Base-by-base conservation (phyloP, 2,329 filamentous ascomycete genomes). In the Verticillium klebahnii region DNA sequence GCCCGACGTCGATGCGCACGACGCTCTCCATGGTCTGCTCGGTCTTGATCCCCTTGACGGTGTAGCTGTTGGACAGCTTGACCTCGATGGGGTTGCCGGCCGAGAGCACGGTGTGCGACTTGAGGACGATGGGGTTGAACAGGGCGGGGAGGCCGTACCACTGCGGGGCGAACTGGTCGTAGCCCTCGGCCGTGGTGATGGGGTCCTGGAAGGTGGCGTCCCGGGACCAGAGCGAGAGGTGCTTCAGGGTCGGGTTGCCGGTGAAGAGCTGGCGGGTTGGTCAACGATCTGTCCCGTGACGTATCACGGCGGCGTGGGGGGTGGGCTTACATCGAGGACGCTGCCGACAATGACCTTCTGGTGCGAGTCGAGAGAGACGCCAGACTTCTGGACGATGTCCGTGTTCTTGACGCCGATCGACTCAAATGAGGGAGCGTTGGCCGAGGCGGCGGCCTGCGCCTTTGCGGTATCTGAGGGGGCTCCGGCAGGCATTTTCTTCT, bases 81-180 rank as follows among this genome's bases (percentile, higher is more conserved):
- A 89, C 73, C 62, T 79, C 72, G 50, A 89, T 87, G 0, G 87
- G 86, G 65, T 89, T 87, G 1, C 85, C 85, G 0, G 75, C 71
- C 17, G 76, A 78, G 1, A 74, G 83, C 12, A 89, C 85, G 45
- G 76, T 70, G 69, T 87, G 81, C 39, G 77, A 74, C 56, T 85
- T 75, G 31, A 84, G 80, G 69, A 83, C 76, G 66, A 88, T 88
- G 57, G 84, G 79, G 55, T 74, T 77, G 70, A 89, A 89, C 2
- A 84, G 80, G 4, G 80, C 72, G 60, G 85, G 78, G 1, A 89
- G 77, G 2, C 86, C 86, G 69, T 89, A 89, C 80, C 78, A 81
- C 64, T 80, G 78, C 3, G 79, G 76, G 17, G 76, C 72, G 65
- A 70, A 81, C 68, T 84, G 78, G 65, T 82, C 78, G 60, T 82